Conservation (phyloP, 768 basidiomycete genomes). For the Mycena capillaripes region DNA sequence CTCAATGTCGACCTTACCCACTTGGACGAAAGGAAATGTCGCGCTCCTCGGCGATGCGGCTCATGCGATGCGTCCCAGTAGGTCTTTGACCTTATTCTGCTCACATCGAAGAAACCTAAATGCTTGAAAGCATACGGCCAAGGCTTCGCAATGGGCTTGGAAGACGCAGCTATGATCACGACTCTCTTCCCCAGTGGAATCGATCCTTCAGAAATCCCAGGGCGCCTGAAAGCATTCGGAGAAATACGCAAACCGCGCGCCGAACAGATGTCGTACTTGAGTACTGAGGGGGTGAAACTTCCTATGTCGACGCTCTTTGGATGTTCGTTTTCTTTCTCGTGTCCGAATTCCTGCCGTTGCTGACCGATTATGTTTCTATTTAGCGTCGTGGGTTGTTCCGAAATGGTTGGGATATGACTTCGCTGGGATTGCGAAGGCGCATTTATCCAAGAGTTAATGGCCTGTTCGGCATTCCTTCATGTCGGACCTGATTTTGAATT, state of each 20-base stretch:
- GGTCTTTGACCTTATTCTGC: neutral
- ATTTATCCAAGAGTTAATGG: too few species aligned
- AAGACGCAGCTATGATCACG: conserved; percentile 4
- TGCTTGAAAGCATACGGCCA: neutral
- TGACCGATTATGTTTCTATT: neutral
- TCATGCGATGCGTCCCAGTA: conserved; percentile 21
- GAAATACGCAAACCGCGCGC: conserved; percentile 16
- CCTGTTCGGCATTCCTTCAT: too few species aligned
- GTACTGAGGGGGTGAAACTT: neutral
- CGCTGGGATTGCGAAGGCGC: neutral
- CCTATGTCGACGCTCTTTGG: neutral
- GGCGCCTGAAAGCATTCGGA: too few species aligned
- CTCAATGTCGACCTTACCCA: neutral
- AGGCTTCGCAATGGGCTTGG: conserved; percentile 18
- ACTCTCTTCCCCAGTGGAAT: conserved; percentile 7
- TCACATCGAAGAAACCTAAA: neutral
- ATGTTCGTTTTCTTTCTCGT: neutral
- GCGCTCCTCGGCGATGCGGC: conserved; percentile 25
- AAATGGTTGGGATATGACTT: neutral
- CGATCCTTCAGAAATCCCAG: neutral
- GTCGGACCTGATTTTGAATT: too few species aligned
- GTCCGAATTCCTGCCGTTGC: neutral
- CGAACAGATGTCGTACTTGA: neutral
- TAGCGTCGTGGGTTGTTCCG: neutral
- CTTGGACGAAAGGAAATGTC: conserved; percentile 21